These are phyloP conservation scores for Colletotrichum eremochloae DNA, from an alignment of 2,329 filamentous ascomycete genomes.

Conservation along the genomic window DNA sequence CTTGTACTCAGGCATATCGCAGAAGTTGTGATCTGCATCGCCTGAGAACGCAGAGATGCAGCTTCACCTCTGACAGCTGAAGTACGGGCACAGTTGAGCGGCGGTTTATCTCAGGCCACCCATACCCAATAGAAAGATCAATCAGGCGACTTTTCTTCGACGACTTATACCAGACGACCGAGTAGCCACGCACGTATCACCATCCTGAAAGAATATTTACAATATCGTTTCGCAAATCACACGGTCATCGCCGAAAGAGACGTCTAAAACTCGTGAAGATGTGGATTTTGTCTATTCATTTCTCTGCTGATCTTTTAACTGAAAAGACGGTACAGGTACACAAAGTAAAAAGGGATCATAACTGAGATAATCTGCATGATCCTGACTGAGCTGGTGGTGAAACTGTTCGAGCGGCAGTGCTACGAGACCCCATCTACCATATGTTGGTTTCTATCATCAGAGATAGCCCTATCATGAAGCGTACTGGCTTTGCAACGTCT, in stretches of 20 bases:
- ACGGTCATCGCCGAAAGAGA: background rate
- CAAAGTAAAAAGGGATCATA: fast-evolving
- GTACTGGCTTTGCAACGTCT: background rate
- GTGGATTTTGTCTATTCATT: background rate
- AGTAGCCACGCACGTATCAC: background rate
- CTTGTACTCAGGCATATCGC: background rate
- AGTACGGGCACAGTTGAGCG: background rate
- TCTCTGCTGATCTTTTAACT: background rate
- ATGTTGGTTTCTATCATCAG: background rate
- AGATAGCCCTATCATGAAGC: background rate
- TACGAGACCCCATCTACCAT: background rate
- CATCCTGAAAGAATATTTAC: background rate
- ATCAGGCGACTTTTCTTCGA: background rate
- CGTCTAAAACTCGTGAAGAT: background rate
- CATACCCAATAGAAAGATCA: background rate
- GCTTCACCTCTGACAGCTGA: background rate
- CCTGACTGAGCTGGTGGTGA: background rate
- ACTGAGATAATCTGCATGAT: background rate
- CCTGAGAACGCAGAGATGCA: background rate
- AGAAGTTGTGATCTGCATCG: background rate
- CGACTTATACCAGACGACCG: background rate
- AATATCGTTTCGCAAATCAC: background rate
- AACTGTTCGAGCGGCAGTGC: too few relatives aligned
- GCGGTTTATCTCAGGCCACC: background rate
- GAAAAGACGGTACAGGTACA: fast-evolving